phyloP scores from a whole-genome alignment of 2,329 filamentous ascomycete species.

The Talaromyces funiculosus region DNA sequence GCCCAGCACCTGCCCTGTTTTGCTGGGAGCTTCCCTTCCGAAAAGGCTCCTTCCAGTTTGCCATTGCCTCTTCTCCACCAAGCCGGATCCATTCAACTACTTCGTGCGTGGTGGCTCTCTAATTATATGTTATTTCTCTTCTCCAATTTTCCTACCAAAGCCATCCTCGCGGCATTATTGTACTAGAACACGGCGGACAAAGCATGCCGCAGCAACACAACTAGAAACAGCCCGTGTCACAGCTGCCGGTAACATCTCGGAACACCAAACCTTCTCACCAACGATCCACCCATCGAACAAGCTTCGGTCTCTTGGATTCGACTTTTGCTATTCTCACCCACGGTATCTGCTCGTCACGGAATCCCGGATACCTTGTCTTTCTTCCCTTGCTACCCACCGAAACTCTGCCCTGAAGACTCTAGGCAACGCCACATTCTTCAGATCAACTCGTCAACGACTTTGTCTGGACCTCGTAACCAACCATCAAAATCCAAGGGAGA shows the following conservation, averaged over 20 bases:
- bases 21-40: slow-evolving; percentile 2
- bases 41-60: neutral
- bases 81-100: neutral
- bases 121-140: neutral
- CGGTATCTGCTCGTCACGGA: neutral
- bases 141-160: neutral
- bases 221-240: neutral
- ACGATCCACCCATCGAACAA: neutral
- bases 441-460: slow-evolving; percentile 13
- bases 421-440: neutral
- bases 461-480: neutral
- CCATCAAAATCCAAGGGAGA: slow-evolving; percentile 2
- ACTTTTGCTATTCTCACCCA: neutral
- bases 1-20: slow-evolving; percentile 10
- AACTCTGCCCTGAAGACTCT: slow-evolving; percentile 1
- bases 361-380: neutral
- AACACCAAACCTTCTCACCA: neutral
- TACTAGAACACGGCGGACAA: no score
- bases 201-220: neutral
- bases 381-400: neutral
- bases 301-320: neutral
- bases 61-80: neutral
- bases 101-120: no score
- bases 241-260: neutral
- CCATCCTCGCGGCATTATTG: neutral